Evolutionary conservation across 495 filamentous ascomycete genomes (phyloP), one percentile per base, ranked within the genome.

Genomic region (Jackrogersella multiformis): DNA sequence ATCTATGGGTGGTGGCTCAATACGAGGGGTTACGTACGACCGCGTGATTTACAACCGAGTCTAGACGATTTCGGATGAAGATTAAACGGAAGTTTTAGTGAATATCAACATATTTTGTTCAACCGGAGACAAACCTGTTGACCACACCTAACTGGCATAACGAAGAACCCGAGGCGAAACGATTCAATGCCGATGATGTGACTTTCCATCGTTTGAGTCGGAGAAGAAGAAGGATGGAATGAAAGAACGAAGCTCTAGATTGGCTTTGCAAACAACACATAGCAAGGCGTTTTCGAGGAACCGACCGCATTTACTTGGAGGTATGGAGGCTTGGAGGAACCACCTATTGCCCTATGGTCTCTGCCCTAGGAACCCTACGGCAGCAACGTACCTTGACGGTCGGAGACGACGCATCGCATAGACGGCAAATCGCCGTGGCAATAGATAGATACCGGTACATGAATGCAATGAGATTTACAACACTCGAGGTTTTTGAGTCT

Each of bases 1-100:
- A 10, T 82, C 91, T 4, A 97, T 99, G 92, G 81, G 78, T 20
- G 95, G 95, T 58, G 92, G 93, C 10, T 78, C 75, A n/a, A 89
- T 99, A 44, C 87, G 86, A 75, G 87, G 86, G 12, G 78, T 88
- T 62, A 68, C 78, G 3, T 99, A 90, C 73, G 93, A 99, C 52
- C 80, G 87, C 48, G 94, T 97, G 13, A 72, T 91, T 12, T n/a
- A 1, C 26, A n/a, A 24, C 24, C n/a, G 45, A 32, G 21, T 18
- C n/a, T 49, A 32, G 26, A 2, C 13, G 13, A 15, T 26, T 32
- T 6, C 5, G 45, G 5, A 15, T 2, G 2, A n/a, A n/a, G n/a
- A 32, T 9, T 32, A 32, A 21, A 4, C 42, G 9, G 21, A 13
- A 26, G 2, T 2, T 35, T 7, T 35, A 2, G 4, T 13, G 32